Percentiles rank a stretch among this genome's conserved stretches.
These are phyloP conservation scores for Auriscalpium orientale DNA, from an alignment of 768 basidiomycete genomes.

Conservation along the genomic window DNA sequence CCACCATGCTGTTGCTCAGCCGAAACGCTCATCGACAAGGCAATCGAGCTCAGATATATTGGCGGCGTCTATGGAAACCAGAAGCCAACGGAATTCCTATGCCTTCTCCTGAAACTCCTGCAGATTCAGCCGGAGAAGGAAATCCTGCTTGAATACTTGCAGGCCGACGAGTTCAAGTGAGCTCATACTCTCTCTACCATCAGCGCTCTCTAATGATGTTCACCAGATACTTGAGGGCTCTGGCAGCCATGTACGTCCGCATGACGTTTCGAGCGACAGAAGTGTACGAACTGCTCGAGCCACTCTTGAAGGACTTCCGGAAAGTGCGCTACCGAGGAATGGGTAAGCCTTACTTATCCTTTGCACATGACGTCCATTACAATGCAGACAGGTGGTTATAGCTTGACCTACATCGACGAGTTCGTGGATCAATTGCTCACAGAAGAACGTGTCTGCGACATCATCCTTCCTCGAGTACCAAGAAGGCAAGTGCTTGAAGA, in stretches of 20 bases:
- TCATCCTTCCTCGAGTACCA: conserved; percentile 84
- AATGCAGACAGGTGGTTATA: conserved; percentile 64
- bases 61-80: conserved; percentile 97
- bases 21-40: conserved; percentile 89
- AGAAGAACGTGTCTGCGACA: conserved; percentile 93
- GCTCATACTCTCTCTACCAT: conserved; percentile 17
- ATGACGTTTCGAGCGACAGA: conserved; percentile 90
- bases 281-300: conserved; percentile 90
- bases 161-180: conserved; percentile 97
- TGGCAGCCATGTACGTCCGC: conserved; percentile 90
- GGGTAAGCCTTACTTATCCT: conserved; percentile 41
- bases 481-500: conserved; percentile 88
- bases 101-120: conserved; percentile 85
- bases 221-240: conserved; percentile 81
- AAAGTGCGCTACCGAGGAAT: conserved; percentile 79
- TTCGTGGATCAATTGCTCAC: conserved; percentile 78
- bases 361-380: not conserved
- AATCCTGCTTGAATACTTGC: conserved; percentile 89
- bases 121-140: conserved; percentile 98
- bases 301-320: conserved; percentile 86
- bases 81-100: conserved; percentile 89
- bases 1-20: conserved; percentile 37
- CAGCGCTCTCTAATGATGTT: not conserved
- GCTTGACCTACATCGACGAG: conserved; percentile 84
- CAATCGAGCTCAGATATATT: conserved; percentile 71